These are phyloP conservation scores for Citrus unshiu DNA, from an alignment of 345 rosid species.

Conservation along the genomic window DNA sequence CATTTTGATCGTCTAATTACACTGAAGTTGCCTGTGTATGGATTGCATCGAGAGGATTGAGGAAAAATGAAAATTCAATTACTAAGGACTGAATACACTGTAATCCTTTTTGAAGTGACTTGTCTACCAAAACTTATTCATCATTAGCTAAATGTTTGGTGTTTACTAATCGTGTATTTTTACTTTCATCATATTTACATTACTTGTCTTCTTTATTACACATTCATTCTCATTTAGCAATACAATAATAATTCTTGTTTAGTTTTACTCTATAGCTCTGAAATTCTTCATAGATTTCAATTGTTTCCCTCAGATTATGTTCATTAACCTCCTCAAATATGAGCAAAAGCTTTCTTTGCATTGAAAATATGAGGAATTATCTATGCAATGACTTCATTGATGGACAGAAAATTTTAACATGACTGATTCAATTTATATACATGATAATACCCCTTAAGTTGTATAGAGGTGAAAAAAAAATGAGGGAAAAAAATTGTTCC, in stretches of 20 bases:
- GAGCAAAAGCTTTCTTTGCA: no score
- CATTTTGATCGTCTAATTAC: not conserved
- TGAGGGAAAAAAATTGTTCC: no score
- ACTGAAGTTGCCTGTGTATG: not conserved
- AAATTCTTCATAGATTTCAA: not conserved
- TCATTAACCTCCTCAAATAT: not conserved
- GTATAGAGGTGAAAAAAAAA: no score
- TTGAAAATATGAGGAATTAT: no score
- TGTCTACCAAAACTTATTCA: not conserved
- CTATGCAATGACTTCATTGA: no score
- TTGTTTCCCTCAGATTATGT: not conserved
- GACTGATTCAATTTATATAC: not conserved
- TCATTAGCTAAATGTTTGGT: not conserved
- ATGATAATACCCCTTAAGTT: not conserved
- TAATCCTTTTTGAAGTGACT: not conserved
- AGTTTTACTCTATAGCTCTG: not conserved
- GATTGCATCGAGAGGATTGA: not conserved
- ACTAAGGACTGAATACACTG: not conserved
- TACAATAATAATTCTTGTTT: not conserved
- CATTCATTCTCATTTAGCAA: not conserved
- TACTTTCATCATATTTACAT: not conserved
- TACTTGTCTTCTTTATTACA: not conserved
- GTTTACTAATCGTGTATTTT: not conserved
- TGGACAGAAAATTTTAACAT: no score
- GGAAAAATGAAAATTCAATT: no score